These are phyloP conservation scores for Citrus trifoliata DNA, from an alignment of 345 rosid species.

Conservation along the genomic window DNA sequence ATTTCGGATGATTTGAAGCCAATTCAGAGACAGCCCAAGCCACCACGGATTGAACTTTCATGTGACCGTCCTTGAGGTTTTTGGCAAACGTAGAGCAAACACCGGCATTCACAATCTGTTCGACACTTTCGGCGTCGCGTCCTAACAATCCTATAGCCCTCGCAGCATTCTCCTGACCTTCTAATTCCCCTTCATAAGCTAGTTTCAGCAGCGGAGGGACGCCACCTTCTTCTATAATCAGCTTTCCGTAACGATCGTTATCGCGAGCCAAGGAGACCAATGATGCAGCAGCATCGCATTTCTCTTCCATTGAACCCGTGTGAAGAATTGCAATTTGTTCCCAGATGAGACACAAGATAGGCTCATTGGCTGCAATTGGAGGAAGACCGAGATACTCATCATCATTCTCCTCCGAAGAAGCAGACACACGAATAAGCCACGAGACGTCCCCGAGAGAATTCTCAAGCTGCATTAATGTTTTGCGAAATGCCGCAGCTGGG, in stretches of 20 bases:
- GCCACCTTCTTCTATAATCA: constrained; percentile 91
- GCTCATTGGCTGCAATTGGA: constrained; percentile 86
- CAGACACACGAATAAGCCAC: constrained; percentile 73
- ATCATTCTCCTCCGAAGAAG: constrained; percentile 49
- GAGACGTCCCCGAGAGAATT: constrained; percentile 79
- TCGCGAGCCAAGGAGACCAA: constrained; percentile 79
- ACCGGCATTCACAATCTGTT: constrained; percentile 72
- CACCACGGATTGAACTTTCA: constrained; percentile 68
- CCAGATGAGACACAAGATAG: constrained; percentile 81
- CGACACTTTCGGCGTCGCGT: constrained; percentile 72
- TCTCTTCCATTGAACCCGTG: constrained; percentile 57
- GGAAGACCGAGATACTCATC: constrained; percentile 73
- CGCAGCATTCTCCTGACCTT: constrained; percentile 81
- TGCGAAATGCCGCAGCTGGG: constrained; percentile 75
- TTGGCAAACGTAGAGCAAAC: constrained; percentile 71
- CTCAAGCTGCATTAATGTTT: constrained; percentile 63
- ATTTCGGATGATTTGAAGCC: constrained; percentile 57
- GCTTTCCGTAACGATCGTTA: constrained; percentile 63
- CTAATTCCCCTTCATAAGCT: constrained; percentile 69
- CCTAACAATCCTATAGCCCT: constrained; percentile 75
- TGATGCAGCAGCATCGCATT: constrained; percentile 75
- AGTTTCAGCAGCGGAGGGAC: constrained; percentile 71
- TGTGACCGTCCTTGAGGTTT: constrained; percentile 77
- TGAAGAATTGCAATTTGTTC: constrained; percentile 76
- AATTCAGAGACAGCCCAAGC: constrained; percentile 78